Evolutionary conservation across 768 basidiomycete genomes (phyloP), one percentile per base, ranked within the genome.

Genomic region (Lanmaoa rubissima): DNA sequence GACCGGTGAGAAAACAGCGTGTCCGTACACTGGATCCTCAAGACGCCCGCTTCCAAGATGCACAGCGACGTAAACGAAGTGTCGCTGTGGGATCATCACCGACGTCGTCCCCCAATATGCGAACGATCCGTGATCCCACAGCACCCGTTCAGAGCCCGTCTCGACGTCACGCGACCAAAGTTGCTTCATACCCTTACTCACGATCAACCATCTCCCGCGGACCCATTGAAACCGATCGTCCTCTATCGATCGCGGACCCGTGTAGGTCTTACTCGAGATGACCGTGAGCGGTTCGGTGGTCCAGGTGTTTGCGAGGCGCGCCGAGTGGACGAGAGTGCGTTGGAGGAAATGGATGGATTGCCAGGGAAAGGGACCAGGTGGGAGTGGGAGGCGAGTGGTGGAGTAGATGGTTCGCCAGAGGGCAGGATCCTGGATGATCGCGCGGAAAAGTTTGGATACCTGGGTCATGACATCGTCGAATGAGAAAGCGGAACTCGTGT

Each of bases 321-420:
- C 43, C 3, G 66, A 68, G 43, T 40, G 9, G 31, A 66, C 41
- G 53, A 66, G 65, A 9, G 60, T 31, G 44, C 51, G 66, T 14
- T 65, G 66, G 46, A 55, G 57, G 34, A 57, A 59, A 28, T 8
- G 52, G 16, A 7, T 55, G 26, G 66, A 62, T 50, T 66, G 63
- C 66, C 65, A 66, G 12, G 48, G 11, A 6, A 59, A 66, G 2
- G 60, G 60, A n/a, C 65, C 65, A 0, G 63, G 55, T 17, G 63
- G 65, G 38, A 63, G 66, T 4, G 51, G 57, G 16, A 62, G 60
- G 44, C 34, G 53, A 7, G 42, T 10, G 8, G 21, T 48, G 36
- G 62, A 1, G 24, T 67, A 65, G 43, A 45, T 1, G 40, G 44
- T 39, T 32, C 54, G 57, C 65, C 65, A 65, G 19, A 68, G 4